phyloP scores from a whole-genome alignment of 306 rosid species.

The Vachellia pachyceras region DNA sequence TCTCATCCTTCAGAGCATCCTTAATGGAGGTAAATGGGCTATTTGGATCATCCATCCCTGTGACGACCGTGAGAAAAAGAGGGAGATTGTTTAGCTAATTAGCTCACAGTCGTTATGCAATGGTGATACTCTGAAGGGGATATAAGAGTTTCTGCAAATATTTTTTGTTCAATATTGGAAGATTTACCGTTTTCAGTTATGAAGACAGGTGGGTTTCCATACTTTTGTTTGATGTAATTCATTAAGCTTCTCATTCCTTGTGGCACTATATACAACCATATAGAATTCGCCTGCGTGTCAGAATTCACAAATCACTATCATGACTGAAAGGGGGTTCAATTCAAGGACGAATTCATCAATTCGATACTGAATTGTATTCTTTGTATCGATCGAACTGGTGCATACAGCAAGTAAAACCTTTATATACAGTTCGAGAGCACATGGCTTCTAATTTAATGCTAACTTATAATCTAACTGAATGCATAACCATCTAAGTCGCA shows the following conservation, averaged over 20 bases:
- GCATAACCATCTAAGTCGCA: too few relatives aligned
- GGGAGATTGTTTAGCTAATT: conserved; percentile 1
- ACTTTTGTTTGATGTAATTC: conserved; percentile 81
- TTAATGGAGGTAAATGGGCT: conserved; percentile 47
- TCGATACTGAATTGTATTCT: too few relatives aligned
- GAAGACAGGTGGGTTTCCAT: conserved; percentile 75
- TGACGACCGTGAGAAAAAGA: background rate
- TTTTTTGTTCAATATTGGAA: background rate
- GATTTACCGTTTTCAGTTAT: conserved; percentile 93
- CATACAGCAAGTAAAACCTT: too few relatives aligned
- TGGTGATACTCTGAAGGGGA: background rate
- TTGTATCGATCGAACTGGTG: too few relatives aligned
- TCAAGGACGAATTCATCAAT: background rate
- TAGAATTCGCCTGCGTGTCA: conserved; percentile 81
- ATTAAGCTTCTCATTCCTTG: conserved; percentile 79
- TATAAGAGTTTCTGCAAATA: background rate
- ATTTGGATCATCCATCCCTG: conserved; percentile 98
- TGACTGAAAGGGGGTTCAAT: background rate
- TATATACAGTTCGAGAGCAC: too few relatives aligned
- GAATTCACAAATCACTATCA: conserved; percentile 24
- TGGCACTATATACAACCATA: conserved; percentile 95
- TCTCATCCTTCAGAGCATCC: conserved; percentile 79
- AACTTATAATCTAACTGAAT: too few relatives aligned
- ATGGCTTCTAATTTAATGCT: too few relatives aligned
- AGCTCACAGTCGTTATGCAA: conserved; percentile 13